Base-by-base conservation (phyloP, 1,284 basidiomycete genomes). In the Mycosarcoma maydis region DNA sequence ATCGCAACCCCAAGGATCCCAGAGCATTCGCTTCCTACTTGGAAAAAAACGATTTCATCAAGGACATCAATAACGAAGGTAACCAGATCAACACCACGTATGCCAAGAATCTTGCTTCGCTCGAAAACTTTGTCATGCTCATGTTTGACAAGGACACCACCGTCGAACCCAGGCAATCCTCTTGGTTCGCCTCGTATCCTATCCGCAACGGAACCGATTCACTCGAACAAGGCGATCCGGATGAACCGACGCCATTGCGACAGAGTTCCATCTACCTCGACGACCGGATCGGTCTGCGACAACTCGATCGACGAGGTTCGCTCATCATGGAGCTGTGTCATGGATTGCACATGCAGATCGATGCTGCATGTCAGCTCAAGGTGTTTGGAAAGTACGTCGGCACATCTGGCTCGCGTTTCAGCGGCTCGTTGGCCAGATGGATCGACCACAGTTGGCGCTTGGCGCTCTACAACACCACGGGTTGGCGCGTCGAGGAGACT, bases 251-350 rank as follows among this genome's bases (percentile, higher is more conserved):
- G 42, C 89, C 90, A 0, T 89, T 96, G 86, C 85, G 85, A 19
- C 73, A 83, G 47, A 92, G 94, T 73, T 87, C 87, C 6, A 83
- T 96, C 34, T 98, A 96, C 83, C 80, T 78, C 2, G 87, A 92
- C 47, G 92, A 98, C 82, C 92, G 92, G 87, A 92, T 98, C 66
- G 95, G 95, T 1, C 83, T 98, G 37, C 85, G 87, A 20, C 79
- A 83, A 46, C 85, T 98, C 41, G 90, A 96, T 77, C 86, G 91
- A 76, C 83, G 85, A 6, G 90, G 89, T 4, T 85, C 71, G n/a
- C 71, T 81, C 9, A 56, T 72, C 17, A 66, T 81, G 52, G 72
- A 75, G 27, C 61, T 69, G 11, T 80, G 79, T 54, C 54, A 71
- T 14, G 78, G 79, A 19, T 30, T 50, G 2, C 79, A 81, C 56